Evolutionary conservation across 169 alveolate genomes (phyloP), one percentile per base, ranked within the genome.

Genomic region (Eimeria praecox): DNA sequence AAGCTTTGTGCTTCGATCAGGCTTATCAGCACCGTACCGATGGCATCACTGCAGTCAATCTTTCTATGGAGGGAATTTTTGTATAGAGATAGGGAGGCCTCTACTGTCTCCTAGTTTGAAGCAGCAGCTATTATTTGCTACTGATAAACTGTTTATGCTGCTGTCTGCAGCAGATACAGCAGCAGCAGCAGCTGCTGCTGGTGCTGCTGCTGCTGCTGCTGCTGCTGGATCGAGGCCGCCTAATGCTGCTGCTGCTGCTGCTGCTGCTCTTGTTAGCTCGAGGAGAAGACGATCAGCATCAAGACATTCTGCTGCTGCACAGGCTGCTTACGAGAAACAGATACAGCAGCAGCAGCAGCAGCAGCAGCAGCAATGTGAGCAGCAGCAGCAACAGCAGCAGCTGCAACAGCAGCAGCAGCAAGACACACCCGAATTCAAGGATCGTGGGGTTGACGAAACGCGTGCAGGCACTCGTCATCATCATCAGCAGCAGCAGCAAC

Each of bases 1-100:
- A 24, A 83, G 91, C 54, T 83, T 83, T 33, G 91, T 83, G 49
- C 54, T 83, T 52, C 91, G 91, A 33, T 83, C 91, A 6, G 91
- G 91, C 27, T 20, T 33, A 4, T 54, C n/a, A n/a, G n/a, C 75
- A 0, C 91, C 91, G 3, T 83, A 83, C 27, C 42, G 91, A 20
- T 83, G 91, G 91, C 91, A 83, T 27, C 91, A 83, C 77, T 83
- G 91, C 75, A 52, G 38, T 18, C 30, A 12, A 18, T 4, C 77
- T 0, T 10, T 33, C 2, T 30, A 52, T 14, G 62, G 77, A n/a
- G 91, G 91, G 38, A 83, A 83, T 52, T 83, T 83, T 33, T 54
- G 75, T 54, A 54, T 83, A 9, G 77, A 83, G 4, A 56, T 52
- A 8, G 0, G 59, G 30, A 83, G 35, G 77, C 91, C 91, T 22